phyloP scores from a whole-genome alignment of 2,329 filamentous ascomycete species.

The Dactylellina leptospora region DNA sequence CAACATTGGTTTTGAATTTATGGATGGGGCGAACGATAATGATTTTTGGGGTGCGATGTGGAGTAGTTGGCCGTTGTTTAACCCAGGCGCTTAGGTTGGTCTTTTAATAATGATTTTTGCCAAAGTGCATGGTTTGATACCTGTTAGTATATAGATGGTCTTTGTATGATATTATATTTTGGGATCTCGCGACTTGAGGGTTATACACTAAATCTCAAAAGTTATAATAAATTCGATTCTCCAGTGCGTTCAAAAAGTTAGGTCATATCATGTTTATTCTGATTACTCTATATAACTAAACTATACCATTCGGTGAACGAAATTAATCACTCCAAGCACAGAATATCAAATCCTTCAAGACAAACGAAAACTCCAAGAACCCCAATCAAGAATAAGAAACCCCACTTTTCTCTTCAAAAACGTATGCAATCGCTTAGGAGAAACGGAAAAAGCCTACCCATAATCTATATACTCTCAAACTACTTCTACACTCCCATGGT shows the following conservation, averaged over 20 bases:
- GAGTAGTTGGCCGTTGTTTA: constrained; percentile 51
- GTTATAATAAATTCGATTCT: too few relatives aligned
- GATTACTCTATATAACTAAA: too few relatives aligned
- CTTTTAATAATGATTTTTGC: too few relatives aligned
- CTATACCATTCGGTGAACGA: too few relatives aligned
- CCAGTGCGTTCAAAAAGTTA: too few relatives aligned
- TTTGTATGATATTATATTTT: neutral
- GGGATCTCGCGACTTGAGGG: neutral
- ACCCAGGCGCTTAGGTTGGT: constrained; percentile 23
- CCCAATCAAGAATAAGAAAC: too few relatives aligned
- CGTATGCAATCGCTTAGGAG: too few relatives aligned
- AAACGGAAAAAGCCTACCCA: neutral
- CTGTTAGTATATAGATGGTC: neutral
- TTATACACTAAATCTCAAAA: neutral
- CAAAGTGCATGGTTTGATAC: too few relatives aligned
- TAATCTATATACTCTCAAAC: neutral
- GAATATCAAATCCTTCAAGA: neutral
- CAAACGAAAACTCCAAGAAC: neutral
- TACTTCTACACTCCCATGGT: constrained; percentile 7
- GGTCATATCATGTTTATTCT: too few relatives aligned
- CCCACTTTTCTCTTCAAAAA: too few relatives aligned
- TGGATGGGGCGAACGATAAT: constrained; percentile 21
- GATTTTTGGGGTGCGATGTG: constrained; percentile 52
- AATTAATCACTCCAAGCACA: too few relatives aligned
- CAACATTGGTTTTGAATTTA: constrained; percentile 41